Evolutionary conservation across 2,329 filamentous ascomycete species (phyloP).

Genomic region (Diaporthe amygdali): DNA sequence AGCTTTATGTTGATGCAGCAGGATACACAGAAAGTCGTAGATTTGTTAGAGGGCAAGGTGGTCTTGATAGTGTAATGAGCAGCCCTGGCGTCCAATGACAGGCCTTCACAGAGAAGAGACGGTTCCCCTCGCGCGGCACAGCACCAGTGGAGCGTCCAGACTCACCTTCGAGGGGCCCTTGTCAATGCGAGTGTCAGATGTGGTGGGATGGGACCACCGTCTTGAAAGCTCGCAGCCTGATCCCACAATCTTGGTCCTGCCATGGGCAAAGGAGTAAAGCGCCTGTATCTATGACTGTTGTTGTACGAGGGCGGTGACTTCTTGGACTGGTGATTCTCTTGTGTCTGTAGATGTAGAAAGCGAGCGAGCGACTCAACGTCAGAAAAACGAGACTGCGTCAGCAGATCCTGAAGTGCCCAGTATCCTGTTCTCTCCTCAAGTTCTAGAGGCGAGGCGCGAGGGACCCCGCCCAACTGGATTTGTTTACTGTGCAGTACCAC

Average conservation of each 20-base stretch:
- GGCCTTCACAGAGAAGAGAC: neutral
- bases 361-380: neutral
- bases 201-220: slow-evolving; percentile 19
- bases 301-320: neutral
- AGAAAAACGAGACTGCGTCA: neutral
- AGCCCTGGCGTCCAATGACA: neutral
- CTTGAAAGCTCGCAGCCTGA: slow-evolving; percentile 5
- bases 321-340: neutral
- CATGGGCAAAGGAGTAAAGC: neutral
- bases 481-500: neutral
- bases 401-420: neutral
- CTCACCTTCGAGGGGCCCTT: slow-evolving; percentile 12
- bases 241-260: neutral
- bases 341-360: no score
- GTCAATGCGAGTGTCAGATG: slow-evolving; percentile 23
- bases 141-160: slow-evolving; percentile 17
- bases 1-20: neutral
- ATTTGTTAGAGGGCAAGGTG: neutral
- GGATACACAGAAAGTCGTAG: neutral
- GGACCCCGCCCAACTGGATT: neutral
- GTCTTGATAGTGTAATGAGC: neutral
- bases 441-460: neutral
- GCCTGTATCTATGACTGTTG: neutral
- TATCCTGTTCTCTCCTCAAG: neutral
- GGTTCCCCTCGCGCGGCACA: slow-evolving; percentile 6